Base-by-base conservation (phyloP, 768 basidiomycete species). In the Tylopilus plumbeoviolaceoides region DNA sequence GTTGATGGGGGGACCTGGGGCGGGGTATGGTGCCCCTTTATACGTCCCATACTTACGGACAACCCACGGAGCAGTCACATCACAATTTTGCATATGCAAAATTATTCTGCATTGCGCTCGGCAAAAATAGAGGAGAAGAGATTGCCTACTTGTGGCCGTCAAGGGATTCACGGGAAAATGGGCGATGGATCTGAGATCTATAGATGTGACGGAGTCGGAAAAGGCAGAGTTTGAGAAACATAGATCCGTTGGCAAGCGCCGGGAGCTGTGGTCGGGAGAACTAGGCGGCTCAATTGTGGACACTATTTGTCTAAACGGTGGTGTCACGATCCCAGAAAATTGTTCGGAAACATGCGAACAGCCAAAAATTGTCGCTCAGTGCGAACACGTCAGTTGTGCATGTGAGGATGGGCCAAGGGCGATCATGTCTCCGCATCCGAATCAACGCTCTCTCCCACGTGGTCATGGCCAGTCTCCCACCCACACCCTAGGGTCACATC, bases 101-200 rank as follows among this genome's bases (percentile, higher is more conserved):
- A 65, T 41, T 64, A 65, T 57, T 67, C 51, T 53, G 65, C 51
- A 64, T 59, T 17, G 48, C 40, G 43, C 51, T 56, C 61, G 67
- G 65, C 55, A 58, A 64, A 64, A 71, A 70, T 67, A 60, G 66
- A 71, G 54, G 56, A 48, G 57, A 54, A 58, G 56, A 63, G 64
- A 63, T 67, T 70, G 56, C 67, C 65, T 69, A 57, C 59, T 58
- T 62, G 58, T 57, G 55, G 23, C 61, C 59, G 60, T 68, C 54
- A 35, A 63, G 62, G 60, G 68, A 71, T 69, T 69, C 68, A 61
- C 69, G 68, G 63, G 67, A 71, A 66, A 63, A 55, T 51, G 52
- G 45, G 47, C 45, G 45, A 46, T 50, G 52, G 53, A 70, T 69
- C 67, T 67, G 9, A 70, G 68, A 69, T 69, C 63, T 60, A 40